These are phyloP conservation scores for Plectranthus barbatus DNA, from an alignment of 257 asterid genomes.

Conservation along the genomic window DNA sequence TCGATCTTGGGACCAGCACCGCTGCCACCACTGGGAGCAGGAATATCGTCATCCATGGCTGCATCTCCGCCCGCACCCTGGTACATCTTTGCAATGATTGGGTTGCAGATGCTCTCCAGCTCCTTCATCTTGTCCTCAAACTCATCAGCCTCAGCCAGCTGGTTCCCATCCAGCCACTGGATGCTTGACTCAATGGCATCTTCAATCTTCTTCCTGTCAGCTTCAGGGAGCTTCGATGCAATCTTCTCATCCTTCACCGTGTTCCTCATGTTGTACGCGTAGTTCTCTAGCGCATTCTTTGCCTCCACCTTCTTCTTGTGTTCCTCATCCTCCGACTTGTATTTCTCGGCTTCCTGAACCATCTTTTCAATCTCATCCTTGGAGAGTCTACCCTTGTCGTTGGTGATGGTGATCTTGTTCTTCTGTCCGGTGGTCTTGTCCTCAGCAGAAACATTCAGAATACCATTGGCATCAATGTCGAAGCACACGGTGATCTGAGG, in stretches of 20 bases:
- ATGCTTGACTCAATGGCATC: conserved; percentile 56
- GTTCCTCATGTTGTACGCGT: conserved; percentile 87
- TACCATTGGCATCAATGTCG: conserved; percentile 78
- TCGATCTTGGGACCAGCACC: conserved; percentile 78
- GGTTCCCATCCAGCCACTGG: conserved; percentile 71
- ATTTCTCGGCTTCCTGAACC: conserved; percentile 84
- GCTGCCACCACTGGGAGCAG: conserved; percentile 37
- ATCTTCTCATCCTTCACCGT: conserved; percentile 74
- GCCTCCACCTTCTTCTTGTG: conserved; percentile 85
- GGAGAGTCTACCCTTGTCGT: conserved; percentile 74
- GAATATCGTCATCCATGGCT: conserved; percentile 50
- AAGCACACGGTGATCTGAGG: conserved; percentile 84
- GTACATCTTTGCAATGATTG: conserved; percentile 77
- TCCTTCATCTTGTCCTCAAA: conserved; percentile 88
- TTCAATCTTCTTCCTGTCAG: conserved; percentile 64
- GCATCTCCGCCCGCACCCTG: conserved; percentile 63
- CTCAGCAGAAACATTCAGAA: conserved; percentile 72
- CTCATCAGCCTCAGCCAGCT: conserved; percentile 66
- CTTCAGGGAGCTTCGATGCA: conserved; percentile 47
- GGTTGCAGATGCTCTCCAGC: conserved; percentile 75
- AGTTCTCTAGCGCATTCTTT: conserved; percentile 70
- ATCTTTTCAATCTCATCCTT: conserved; percentile 82
- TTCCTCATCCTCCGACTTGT: conserved; percentile 80
- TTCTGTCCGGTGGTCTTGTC: conserved; percentile 87
- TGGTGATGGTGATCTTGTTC: conserved; percentile 84